A percentile compares a stretch with the other conserved stretches of the same genome.
Conservation (phyloP, 208 protist genomes). For the Trypanosoma theileri region DNA sequence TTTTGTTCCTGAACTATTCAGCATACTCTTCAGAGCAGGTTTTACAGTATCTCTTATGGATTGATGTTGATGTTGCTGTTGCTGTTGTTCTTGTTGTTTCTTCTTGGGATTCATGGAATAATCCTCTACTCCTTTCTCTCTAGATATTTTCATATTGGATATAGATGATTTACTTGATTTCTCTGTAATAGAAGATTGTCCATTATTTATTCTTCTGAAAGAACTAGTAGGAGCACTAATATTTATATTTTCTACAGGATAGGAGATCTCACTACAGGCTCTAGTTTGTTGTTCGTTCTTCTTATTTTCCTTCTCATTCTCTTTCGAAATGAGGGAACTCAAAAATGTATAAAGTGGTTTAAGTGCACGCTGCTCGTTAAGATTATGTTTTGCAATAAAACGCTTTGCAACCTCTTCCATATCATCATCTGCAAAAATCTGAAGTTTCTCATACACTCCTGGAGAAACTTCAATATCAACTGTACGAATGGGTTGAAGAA, state of each 20-base stretch:
- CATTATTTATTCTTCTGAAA: not conserved
- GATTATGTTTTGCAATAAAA: conserved; percentile 29
- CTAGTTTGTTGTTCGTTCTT: not conserved
- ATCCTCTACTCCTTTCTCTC: not conserved
- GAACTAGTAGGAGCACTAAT: not conserved
- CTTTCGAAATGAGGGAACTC: not conserved
- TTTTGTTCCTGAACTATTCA: not conserved
- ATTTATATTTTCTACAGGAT: not conserved
- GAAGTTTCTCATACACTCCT: conserved; percentile 25
- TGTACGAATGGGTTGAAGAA: conserved; percentile 21
- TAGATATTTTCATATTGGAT: not conserved
- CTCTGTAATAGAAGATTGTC: not conserved
- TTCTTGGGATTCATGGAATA: too few relatives aligned
- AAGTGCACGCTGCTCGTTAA: conserved; percentile 26
- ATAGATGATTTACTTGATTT: not conserved
- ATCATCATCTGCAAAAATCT: conserved; percentile 36
- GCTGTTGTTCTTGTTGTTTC: not conserved
- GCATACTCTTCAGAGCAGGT: not conserved
- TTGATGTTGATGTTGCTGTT: not conserved
- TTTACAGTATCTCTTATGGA: not conserved
- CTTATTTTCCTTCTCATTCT: not conserved
- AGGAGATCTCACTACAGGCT: not conserved
- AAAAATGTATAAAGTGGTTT: conserved; percentile 31
- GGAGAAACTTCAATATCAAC: conserved; percentile 33
- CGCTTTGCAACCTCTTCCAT: conserved; percentile 19